phyloP scores from a whole-genome alignment of 768 basidiomycete genomes.

The Wakefieldia striispora region DNA sequence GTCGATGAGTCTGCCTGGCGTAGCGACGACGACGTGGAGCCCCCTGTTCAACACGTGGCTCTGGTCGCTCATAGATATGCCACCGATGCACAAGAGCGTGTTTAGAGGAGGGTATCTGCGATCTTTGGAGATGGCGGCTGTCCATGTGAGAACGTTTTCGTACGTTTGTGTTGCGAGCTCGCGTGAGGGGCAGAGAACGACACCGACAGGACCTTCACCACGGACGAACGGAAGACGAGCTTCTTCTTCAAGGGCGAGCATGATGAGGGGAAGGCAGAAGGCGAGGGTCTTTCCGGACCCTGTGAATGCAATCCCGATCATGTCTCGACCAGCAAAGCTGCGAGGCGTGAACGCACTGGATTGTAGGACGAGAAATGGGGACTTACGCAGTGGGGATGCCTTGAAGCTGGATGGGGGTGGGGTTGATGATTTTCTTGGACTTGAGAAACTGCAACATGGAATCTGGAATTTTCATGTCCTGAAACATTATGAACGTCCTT shows the following conservation, averaged over 20 bases:
- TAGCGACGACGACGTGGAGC: constrained; percentile 93
- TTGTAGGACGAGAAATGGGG: constrained; percentile 1
- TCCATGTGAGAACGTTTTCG: constrained; percentile 91
- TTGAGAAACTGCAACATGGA: constrained; percentile 80
- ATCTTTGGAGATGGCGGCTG: constrained; percentile 72
- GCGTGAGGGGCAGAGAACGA: constrained; percentile 94
- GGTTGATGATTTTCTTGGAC: constrained; percentile 77
- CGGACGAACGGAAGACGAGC: constrained; percentile 82
- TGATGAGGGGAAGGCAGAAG: constrained; percentile 96
- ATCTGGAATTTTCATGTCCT: constrained; percentile 99
- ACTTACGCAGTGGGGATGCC: constrained; percentile 93
- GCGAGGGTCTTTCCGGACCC: constrained; percentile 99
- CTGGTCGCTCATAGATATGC: constrained; percentile 98
- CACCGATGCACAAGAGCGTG: constrained; percentile 91
- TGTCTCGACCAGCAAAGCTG: constrained; percentile 93
- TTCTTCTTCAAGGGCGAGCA: constrained; percentile 95
- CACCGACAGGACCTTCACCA: constrained; percentile 96
- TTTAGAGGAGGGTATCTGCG: constrained; percentile 84
- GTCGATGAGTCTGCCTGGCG: constrained; percentile 94
- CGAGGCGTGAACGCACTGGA: constrained; percentile 7
- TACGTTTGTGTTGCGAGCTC: constrained; percentile 97
- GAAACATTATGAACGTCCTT: constrained; percentile 13
- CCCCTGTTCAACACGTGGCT: constrained; percentile 88
- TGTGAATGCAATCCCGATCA: constrained; percentile 99
- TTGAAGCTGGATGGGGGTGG: constrained; percentile 96